Base-by-base conservation (phyloP, 768 basidiomycete species). In the Trametes cingulata region DNA sequence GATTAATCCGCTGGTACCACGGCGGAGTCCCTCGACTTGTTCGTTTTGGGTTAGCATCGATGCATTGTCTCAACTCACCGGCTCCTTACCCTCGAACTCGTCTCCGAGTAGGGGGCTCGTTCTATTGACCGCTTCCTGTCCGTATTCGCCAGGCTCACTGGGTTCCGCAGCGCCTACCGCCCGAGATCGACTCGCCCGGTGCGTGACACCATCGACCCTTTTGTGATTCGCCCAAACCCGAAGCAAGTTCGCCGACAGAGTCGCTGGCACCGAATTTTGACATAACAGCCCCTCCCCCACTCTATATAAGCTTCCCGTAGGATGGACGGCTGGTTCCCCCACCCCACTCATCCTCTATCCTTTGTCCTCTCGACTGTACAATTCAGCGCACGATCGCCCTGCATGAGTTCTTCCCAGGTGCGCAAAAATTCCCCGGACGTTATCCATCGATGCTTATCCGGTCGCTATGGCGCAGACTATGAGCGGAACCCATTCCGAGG, bases 361-460 rank as follows among this genome's bases (percentile, higher is more conserved):
- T 42, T 46, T 50, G 55, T 54, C 37, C 29, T 53, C 49, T 42
- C 52, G 43, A 15, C 45, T 37, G 13, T 27, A 50, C 39, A 33
- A 14, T 22, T 24, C 46, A 50, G 20, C 59, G 40, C 42, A 50
- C 14, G 3, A 2, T 58, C 24, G 56, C 39, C 56, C 55, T 13
- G 19, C 52, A 63, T 63, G 61, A 63, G 42, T 56, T 63, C 61
- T 41, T 25, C 42, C 42, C 61, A 53, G 56, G 61, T 63, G 42
- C 61, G 56, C 29, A 10, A 40, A 35, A 25, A 9, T 2, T 7
- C 35, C 40, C 33, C 14, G 41, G 27, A 6, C 25, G 15, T 25
- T 22, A 36, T 14, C n/a, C 22, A 14, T 37, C 8, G 14, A 19
- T 24, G 52, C 37, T 39, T 22, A 47, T 35, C 35, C 43, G 43